Percentiles rank a stretch among this genome's conserved stretches.
Evolutionary conservation across 345 rosid genomes (phyloP).

Genomic region (Eucalyptus viminalis): DNA sequence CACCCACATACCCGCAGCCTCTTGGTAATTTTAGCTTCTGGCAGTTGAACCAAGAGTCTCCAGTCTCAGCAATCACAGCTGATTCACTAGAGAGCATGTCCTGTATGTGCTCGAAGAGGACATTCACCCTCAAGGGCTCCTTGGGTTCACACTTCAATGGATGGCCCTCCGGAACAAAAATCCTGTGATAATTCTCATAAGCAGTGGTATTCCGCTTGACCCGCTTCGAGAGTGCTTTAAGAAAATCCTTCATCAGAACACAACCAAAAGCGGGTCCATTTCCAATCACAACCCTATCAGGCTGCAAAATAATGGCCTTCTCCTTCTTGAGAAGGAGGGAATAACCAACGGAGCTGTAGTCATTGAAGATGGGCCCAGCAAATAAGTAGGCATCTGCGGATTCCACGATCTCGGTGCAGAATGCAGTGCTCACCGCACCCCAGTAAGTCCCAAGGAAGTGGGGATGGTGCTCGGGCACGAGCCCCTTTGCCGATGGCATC

Average conservation of each 20-base stretch:
- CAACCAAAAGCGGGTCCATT: conserved; percentile 77
- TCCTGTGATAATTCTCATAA: conserved; percentile 63
- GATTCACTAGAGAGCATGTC: conserved; percentile 56
- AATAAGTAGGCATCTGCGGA: conserved; percentile 76
- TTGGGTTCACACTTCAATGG: conserved; percentile 35
- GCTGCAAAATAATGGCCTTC: conserved; percentile 72
- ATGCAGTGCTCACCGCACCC: conserved; percentile 75
- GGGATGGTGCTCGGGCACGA: conserved; percentile 66
- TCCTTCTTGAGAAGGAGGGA: conserved; percentile 76
- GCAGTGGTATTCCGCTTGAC: conserved; percentile 42
- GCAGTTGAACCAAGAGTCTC: conserved; percentile 87
- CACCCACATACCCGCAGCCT: conserved; percentile 60
- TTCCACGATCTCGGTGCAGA: conserved; percentile 76
- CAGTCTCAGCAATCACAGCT: conserved; percentile 78
- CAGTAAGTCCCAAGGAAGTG: conserved; percentile 76
- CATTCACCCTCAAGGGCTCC: conserved; percentile 65
- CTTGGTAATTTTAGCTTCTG: conserved; percentile 65
- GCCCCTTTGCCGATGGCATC: conserved; percentile 77
- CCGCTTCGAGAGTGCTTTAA: conserved; percentile 42
- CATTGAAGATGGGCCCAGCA: conserved; percentile 79
- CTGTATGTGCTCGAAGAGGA: conserved; percentile 59
- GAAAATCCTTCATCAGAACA: conserved; percentile 67
- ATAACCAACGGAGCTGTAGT: conserved; percentile 76
- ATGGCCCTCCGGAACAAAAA: conserved; percentile 50
- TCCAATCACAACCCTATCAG: conserved; percentile 47